Evolutionary conservation across 1,139 yeast genomes (phyloP).

Genomic region (Sugiyamaella japonica): DNA sequence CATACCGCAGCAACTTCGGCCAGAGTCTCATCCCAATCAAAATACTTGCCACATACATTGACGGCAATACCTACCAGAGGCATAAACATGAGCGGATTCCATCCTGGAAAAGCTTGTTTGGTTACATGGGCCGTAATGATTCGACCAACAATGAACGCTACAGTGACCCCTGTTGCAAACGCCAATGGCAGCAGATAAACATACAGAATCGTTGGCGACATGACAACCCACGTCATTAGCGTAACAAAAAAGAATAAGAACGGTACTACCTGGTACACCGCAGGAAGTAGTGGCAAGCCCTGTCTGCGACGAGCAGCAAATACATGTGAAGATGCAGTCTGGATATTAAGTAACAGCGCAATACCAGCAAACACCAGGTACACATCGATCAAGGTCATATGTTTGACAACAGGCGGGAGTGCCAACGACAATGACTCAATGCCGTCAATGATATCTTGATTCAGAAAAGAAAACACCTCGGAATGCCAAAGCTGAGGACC

Average conservation of each 20-base stretch:
- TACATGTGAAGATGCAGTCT: conserved; percentile 73
- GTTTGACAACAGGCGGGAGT: conserved; percentile 20
- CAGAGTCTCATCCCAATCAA: conserved; percentile 34
- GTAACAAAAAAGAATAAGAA: conserved; percentile 64
- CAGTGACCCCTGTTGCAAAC: conserved; percentile 67
- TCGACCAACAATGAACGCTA: conserved; percentile 86
- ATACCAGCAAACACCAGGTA: conserved; percentile 54
- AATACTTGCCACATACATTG: conserved; percentile 37
- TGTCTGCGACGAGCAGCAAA: conserved; percentile 48
- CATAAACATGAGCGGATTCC: conserved; percentile 67
- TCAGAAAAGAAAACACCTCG: conserved; percentile 29
- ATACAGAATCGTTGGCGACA: conserved; percentile 50
- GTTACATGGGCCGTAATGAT: conserved; percentile 89
- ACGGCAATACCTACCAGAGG: conserved; percentile 59
- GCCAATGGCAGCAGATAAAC: conserved; percentile 58
- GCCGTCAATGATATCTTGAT: conserved; percentile 10
- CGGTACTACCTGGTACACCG: conserved; percentile 67
- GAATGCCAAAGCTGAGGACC: conserved; percentile 61
- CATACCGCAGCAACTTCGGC: conserved; percentile 47
- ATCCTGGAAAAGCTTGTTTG: conserved; percentile 68
- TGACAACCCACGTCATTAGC: conserved; percentile 49
- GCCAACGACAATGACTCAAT: not conserved
- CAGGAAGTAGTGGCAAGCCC: conserved; percentile 41
- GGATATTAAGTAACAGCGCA: conserved; percentile 67
- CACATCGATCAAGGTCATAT: conserved; percentile 42